Conservation (phyloP, 1,284 basidiomycete genomes). For the Trametes sp. region DNA sequence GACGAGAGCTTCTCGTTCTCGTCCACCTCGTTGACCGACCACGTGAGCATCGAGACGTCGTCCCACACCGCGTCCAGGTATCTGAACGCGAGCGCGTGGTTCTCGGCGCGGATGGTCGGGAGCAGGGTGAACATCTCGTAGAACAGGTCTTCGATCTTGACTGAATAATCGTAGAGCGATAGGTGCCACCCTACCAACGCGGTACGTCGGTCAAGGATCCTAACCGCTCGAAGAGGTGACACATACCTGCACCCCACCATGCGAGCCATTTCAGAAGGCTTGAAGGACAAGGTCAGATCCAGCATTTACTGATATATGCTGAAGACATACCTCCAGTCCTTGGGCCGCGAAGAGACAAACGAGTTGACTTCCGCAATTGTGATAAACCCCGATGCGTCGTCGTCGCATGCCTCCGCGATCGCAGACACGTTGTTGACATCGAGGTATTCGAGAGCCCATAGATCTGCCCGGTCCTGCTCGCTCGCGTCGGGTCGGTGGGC, state of each 20-base stretch:
- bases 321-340: constrained; percentile 25
- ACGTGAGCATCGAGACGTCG: constrained; percentile 6
- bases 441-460: constrained; percentile 54
- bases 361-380: constrained; percentile 48
- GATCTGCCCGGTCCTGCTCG: constrained; percentile 30
- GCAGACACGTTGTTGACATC: constrained; percentile 49
- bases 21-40: constrained; percentile 16
- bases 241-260: constrained; percentile 27
- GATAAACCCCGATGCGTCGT: constrained; percentile 57
- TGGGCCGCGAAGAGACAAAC: constrained; percentile 20
- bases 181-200: constrained; percentile 31
- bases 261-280: constrained; percentile 32
- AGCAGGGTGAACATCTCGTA: constrained; percentile 35
- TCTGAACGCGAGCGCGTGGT: constrained; percentile 23
- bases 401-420: constrained; percentile 56
- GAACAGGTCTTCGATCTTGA: constrained; percentile 30
- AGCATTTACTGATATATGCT: no score
- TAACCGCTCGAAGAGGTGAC: background rate
- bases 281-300: background rate
- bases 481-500: constrained; percentile 5
- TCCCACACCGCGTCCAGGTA: constrained; percentile 30
- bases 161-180: constrained; percentile 32
- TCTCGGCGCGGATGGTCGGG: constrained; percentile 26
- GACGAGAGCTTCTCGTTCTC: constrained; percentile 11
- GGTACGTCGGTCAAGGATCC: background rate